Percentiles rank a stretch among this genome's conserved stretches.
These are phyloP conservation scores for Pilasporangium apinafurcum DNA, from an alignment of 352 stramenopile species.

Conservation along the genomic window DNA sequence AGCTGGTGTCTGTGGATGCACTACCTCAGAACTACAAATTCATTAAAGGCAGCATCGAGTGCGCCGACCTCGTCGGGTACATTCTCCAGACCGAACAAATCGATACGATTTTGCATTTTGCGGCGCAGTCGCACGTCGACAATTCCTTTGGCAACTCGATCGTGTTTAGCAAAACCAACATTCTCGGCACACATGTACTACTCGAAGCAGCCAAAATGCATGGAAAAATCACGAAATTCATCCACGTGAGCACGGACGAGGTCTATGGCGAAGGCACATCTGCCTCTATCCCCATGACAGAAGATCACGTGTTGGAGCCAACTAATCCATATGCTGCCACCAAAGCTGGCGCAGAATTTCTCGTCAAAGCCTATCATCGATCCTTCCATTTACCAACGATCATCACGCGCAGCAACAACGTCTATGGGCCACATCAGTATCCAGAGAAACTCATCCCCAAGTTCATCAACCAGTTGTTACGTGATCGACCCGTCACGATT, in stretches of 20 bases:
- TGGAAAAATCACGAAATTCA: slow-evolving; percentile 89
- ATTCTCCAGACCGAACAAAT: slow-evolving; percentile 94
- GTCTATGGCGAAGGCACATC: slow-evolving; percentile 95
- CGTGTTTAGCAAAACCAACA: slow-evolving; percentile 97
- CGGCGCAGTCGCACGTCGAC: slow-evolving; percentile 96
- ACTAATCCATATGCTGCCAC: slow-evolving; percentile 98
- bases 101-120: slow-evolving; percentile 98
- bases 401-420: slow-evolving; percentile 99
- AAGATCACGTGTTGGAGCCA: slow-evolving; percentile 93
- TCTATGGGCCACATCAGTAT: slow-evolving; percentile 98
- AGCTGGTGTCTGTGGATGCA: too few species aligned
- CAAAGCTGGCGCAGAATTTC: slow-evolving; percentile 97
- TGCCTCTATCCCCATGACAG: slow-evolving; percentile 90
- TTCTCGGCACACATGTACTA: slow-evolving; percentile 96
- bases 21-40: slow-evolving; percentile 90
- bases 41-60: slow-evolving; percentile 96
- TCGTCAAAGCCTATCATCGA: slow-evolving; percentile 92
- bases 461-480: slow-evolving; percentile 95
- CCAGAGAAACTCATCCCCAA: slow-evolving; percentile 99
- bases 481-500: slow-evolving; percentile 88
- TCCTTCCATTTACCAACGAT: slow-evolving; percentile 95
- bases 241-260: slow-evolving; percentile 98
- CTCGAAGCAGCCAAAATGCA: slow-evolving; percentile 93
- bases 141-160: slow-evolving; percentile 99
- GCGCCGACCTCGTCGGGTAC: slow-evolving; percentile 92